phyloP scores from a whole-genome alignment of 106 monocot species.

The Agapanthus africanus region DNA sequence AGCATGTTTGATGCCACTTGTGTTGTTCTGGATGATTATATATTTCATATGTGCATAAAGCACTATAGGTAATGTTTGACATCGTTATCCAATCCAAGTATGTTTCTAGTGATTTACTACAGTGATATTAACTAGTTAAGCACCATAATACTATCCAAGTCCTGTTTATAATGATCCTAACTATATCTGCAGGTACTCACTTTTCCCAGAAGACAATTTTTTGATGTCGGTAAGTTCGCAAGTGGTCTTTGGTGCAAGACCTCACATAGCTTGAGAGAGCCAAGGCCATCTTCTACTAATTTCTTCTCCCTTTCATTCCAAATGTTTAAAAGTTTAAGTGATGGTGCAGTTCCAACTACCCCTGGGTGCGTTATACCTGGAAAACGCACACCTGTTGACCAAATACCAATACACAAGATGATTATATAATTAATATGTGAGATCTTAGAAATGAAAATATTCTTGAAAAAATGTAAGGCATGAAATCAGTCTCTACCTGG shows the following conservation, averaged over 20 bases:
- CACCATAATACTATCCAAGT: neutral
- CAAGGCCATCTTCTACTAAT: conserved; percentile 36
- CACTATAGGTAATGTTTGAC: too few relatives aligned
- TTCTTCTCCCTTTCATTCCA: conserved; percentile 84
- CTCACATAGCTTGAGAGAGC: conserved; percentile 52
- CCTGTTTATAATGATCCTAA: neutral
- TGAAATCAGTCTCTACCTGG: conserved; percentile 26
- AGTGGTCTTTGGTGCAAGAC: conserved; percentile 73
- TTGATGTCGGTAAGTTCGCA: conserved; percentile 54
- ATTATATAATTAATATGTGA: too few relatives aligned
- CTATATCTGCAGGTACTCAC: conserved; percentile 19
- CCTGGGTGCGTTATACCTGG: conserved; percentile 78
- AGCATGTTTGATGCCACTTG: too few relatives aligned
- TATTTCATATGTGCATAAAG: too few relatives aligned
- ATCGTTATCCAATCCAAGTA: too few relatives aligned
- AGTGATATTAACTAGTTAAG: neutral
- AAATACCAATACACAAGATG: neutral
- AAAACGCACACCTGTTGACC: conserved; percentile 61
- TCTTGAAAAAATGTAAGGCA: neutral
- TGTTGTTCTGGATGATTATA: too few relatives aligned
- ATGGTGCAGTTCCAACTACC: conserved; percentile 77
- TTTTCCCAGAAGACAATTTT: conserved; percentile 67
- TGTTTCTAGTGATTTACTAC: neutral
- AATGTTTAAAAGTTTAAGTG: conserved; percentile 61
- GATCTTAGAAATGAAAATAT: too few relatives aligned